Evolutionary conservation across 306 rosid genomes (phyloP), one percentile per base, ranked within the genome.

Genomic region (Phaseolus lunatus): DNA sequence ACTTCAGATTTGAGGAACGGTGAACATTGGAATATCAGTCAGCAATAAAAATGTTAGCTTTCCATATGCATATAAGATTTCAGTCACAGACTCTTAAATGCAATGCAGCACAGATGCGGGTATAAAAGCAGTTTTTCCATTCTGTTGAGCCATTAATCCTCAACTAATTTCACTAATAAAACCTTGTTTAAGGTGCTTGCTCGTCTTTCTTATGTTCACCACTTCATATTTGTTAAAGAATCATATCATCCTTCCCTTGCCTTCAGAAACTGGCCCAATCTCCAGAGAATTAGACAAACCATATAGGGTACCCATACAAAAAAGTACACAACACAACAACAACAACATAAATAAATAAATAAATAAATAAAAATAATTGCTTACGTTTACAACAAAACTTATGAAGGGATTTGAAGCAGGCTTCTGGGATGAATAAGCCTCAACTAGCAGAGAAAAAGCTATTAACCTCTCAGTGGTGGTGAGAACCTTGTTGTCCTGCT

Each of bases 351-450:
- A 39, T 9, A 48, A 48, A n/a, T n/a, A n/a, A n/a, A n/a, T n/a
- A n/a, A 1, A 50, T 6, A 6, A 29, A 18, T 2, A 6, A 43
- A 15, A 19, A 39, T 54, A 37, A 65, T n/a, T 26, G 49, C 99
- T 89, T 85, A 96, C 99, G 11, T 84, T 84, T 39, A 93, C 53
- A 23, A 93, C 81, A 14, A 90, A 85, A 82, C 71, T 74, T 67
- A 90, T 68, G 87, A 96, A 96, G 10, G 99, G 99, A 79, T 96
- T 91, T 3, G 87, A 79, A 65, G 97, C 83, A 71, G 86, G 71
- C 22, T 81, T 86, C 84, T 90, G 93, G 12, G 98, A 86, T 47
- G 98, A 87, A 84, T 90, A 91, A 19, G 98, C 78, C 61, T 86
- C 97, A 31, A 90, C 87, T 61, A 93, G 88, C 61, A 93, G 58